phyloP scores from a whole-genome alignment of 2,329 filamentous ascomycete species.

The Paecilomyces fulvus region DNA sequence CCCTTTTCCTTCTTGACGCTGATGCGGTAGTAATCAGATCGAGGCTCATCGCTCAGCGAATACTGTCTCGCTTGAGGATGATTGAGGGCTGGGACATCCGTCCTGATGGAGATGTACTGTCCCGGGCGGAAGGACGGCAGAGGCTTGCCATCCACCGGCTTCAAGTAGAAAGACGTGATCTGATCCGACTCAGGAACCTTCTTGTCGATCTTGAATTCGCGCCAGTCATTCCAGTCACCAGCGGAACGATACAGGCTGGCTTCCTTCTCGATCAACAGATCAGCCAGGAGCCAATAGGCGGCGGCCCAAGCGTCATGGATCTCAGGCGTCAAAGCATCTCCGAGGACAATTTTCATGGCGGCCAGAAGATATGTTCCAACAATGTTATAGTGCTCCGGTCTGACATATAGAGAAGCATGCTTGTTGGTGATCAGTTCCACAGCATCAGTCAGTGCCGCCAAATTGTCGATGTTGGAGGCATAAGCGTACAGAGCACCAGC shows the following conservation, averaged over 20 bases:
- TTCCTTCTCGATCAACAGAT: slow-evolving; percentile 60
- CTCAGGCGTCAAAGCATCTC: slow-evolving; percentile 56
- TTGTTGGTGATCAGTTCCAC: slow-evolving; percentile 67
- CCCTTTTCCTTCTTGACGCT: slow-evolving; percentile 61
- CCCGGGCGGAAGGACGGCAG: slow-evolving; percentile 60
- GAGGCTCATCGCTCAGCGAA: slow-evolving; percentile 59
- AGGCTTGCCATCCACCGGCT: slow-evolving; percentile 49
- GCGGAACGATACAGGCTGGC: slow-evolving; percentile 46
- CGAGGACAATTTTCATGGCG: slow-evolving; percentile 60
- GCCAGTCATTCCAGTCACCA: slow-evolving; percentile 53
- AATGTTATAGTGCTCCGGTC: slow-evolving; percentile 60
- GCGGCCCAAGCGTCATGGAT: slow-evolving; percentile 60
- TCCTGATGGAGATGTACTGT: slow-evolving; percentile 61
- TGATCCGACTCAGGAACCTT: slow-evolving; percentile 58
- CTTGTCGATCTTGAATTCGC: slow-evolving; percentile 53
- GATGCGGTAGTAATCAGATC: slow-evolving; percentile 57
- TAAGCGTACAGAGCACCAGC: slow-evolving; percentile 62
- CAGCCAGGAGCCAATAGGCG: slow-evolving; percentile 64
- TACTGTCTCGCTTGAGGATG: slow-evolving; percentile 63
- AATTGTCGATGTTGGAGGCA: slow-evolving; percentile 62
- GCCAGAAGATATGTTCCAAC: slow-evolving; percentile 61
- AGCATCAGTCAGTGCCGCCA: slow-evolving; percentile 48
- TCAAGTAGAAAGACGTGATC: slow-evolving; percentile 57
- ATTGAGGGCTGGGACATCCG: slow-evolving; percentile 51
- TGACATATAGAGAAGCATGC: slow-evolving; percentile 62